Evolutionary conservation across 805 yeast genomes (phyloP).

Genomic region (Kuraishia ogatae): DNA sequence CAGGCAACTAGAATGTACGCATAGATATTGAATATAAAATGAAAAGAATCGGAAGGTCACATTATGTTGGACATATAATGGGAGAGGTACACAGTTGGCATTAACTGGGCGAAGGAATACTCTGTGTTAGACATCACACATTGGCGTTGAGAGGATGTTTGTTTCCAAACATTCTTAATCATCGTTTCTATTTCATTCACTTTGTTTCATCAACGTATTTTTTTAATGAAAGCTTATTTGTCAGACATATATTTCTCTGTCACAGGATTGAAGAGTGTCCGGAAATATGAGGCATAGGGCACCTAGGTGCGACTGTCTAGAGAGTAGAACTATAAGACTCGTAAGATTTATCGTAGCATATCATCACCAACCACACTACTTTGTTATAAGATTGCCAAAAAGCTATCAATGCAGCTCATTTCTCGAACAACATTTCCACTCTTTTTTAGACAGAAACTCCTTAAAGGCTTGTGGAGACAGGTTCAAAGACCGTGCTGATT

Average conservation of each 20-base stretch:
- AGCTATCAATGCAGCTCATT: too few species aligned
- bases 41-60: not conserved
- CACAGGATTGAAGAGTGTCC: not conserved
- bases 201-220: not conserved
- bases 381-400: too few species aligned
- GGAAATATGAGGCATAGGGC: too few species aligned
- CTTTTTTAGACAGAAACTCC: too few species aligned
- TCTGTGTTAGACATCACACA: not conserved
- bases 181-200: not conserved
- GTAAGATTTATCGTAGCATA: too few species aligned
- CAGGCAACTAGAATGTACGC: slow-evolving; percentile 13
- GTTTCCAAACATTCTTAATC: not conserved
- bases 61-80: not conserved
- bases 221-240: not conserved
- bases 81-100: not conserved
- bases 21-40: not conserved
- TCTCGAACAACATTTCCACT: too few species aligned
- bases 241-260: not conserved
- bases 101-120: not conserved
- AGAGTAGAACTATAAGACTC: too few species aligned
- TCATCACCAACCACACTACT: too few species aligned
- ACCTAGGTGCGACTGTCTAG: too few species aligned
- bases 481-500: not conserved
- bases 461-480: too few species aligned
- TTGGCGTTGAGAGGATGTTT: not conserved